Percentiles rank a stretch among this genome's conserved stretches.
Conservation (phyloP, 495 filamentous ascomycete genomes). For the Pseudevernia furfuracea region DNA sequence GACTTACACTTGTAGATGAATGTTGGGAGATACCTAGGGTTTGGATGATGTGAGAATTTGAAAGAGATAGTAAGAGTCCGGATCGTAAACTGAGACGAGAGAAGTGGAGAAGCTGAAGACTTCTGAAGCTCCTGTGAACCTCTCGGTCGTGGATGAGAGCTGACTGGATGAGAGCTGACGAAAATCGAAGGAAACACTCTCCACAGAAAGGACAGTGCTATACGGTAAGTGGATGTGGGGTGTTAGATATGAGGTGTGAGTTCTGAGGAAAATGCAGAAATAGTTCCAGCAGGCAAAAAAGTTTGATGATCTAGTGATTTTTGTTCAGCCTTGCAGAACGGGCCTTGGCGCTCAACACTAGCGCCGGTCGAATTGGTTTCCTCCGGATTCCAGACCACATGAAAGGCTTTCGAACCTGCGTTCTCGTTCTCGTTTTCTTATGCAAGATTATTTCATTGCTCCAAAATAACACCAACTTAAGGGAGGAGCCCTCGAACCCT, state of each 20-base stretch:
- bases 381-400: background rate
- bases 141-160: background rate
- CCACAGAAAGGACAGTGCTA: slow-evolving; percentile 18
- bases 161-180: background rate
- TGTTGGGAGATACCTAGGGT: background rate
- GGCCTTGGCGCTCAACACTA: background rate
- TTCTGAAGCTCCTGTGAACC: slow-evolving; percentile 4
- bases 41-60: background rate
- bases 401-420: background rate
- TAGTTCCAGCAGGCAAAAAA: slow-evolving; percentile 16
- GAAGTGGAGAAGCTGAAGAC: slow-evolving; percentile 5
- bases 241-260: background rate
- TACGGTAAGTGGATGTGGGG: background rate
- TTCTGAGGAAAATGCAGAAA: background rate
- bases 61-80: background rate
- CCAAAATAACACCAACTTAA: background rate
- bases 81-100: background rate
- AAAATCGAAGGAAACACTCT: slow-evolving; percentile 10
- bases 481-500: background rate
- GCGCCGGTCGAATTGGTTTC: background rate
- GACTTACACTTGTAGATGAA: slow-evolving; percentile 2
- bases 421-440: too few species aligned
- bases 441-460: background rate
- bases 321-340: background rate
- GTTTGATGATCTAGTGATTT: slow-evolving; percentile 13